phyloP scores from a whole-genome alignment of 305 asterid genomes.

The Solanum hybrid region DNA sequence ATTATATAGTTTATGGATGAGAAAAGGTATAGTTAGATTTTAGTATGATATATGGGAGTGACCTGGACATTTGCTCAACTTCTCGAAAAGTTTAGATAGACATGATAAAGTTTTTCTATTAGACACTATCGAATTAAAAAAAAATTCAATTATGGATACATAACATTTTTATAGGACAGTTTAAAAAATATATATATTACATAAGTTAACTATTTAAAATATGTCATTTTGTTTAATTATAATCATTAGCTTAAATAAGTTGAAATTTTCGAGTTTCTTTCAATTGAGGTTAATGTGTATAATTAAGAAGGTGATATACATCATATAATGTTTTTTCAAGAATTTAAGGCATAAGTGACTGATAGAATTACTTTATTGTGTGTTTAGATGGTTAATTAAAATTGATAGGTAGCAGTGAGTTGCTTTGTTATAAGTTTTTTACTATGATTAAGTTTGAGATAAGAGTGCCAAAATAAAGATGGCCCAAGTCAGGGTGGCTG shows the following conservation, averaged over 20 bases:
- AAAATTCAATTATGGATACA: no score
- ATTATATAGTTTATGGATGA: slow-evolving; percentile 32
- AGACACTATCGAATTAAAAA: no score
- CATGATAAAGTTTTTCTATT: no score
- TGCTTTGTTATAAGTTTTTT: neutral
- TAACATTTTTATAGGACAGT: no score
- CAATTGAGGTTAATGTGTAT: neutral
- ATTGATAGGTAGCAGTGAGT: neutral
- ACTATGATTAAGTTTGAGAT: no score
- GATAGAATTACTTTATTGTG: neutral
- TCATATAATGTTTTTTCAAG: neutral
- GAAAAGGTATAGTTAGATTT: slow-evolving; percentile 15
- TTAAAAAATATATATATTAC: no score
- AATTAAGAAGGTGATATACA: no score
- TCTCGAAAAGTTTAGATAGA: no score
- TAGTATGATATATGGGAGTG: neutral
- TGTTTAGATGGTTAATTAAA: neutral
- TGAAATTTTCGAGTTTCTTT: neutral
- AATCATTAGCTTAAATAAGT: neutral
- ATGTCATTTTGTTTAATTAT: neutral
- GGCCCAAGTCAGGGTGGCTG: no score
- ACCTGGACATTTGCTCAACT: neutral
- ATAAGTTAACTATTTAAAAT: neutral
- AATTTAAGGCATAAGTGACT: neutral
- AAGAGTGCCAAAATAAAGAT: no score